These are phyloP conservation scores for Leucaena leucocephala DNA, from an alignment of 306 rosid species.

Conservation along the genomic window DNA sequence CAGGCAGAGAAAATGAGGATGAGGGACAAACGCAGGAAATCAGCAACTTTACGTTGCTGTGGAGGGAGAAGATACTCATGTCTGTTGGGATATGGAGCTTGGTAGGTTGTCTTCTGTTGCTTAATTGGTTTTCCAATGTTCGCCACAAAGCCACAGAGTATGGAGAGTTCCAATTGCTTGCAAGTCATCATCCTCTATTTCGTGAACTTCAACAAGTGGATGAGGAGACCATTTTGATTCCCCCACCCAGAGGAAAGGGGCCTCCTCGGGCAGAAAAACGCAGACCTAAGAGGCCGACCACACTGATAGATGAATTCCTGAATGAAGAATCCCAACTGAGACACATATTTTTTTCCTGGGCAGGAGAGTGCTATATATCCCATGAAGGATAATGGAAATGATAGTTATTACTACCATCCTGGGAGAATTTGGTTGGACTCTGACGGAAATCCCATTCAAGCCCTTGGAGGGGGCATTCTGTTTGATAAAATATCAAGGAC, in stretches of 20 bases:
- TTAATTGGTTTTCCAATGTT: slow-evolving; percentile 58
- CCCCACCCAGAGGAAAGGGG: slow-evolving; percentile 94
- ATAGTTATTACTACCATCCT: slow-evolving; percentile 71
- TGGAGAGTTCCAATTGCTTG: slow-evolving; percentile 45
- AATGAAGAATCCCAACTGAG: slow-evolving; percentile 92
- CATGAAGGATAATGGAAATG: slow-evolving; percentile 49
- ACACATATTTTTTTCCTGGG: slow-evolving; percentile 74
- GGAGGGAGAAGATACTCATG: slow-evolving; percentile 76
- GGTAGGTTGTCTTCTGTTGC: slow-evolving; percentile 72
- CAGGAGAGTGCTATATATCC: slow-evolving; percentile 69
- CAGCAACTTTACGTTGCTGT: slow-evolving; percentile 71
- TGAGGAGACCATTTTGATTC: slow-evolving; percentile 75
- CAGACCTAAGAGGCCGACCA: slow-evolving; percentile 70
- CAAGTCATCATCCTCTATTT: slow-evolving; percentile 55
- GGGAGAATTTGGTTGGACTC: slow-evolving; percentile 96
- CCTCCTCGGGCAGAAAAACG: slow-evolving; percentile 91
- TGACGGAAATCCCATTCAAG: slow-evolving; percentile 91
- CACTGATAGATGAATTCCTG: slow-evolving; percentile 89
- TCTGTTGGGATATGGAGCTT: slow-evolving; percentile 70
- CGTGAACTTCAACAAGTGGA: slow-evolving; percentile 85
- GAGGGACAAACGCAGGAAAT: slow-evolving; percentile 83
- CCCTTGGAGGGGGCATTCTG: slow-evolving; percentile 95
- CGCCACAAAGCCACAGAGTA: slow-evolving; percentile 44
- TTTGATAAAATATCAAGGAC: slow-evolving; percentile 67
- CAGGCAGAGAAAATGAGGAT: slow-evolving; percentile 80